Conservation (phyloP, 192 early-diverging fungal genomes). For the Geranomyces variabilis region DNA sequence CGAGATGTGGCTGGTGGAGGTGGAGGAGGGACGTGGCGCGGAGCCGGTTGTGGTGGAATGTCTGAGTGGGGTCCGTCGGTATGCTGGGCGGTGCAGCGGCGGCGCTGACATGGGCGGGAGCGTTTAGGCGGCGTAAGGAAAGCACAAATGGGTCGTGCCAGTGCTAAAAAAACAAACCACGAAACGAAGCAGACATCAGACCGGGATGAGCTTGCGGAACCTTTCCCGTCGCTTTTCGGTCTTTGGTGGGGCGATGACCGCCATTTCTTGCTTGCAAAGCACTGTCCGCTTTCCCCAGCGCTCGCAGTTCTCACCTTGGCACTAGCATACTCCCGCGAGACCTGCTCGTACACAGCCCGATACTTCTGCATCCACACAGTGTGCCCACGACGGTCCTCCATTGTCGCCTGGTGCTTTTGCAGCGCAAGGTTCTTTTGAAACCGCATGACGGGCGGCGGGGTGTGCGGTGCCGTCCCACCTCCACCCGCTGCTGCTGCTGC, state of each 20-base stretch:
- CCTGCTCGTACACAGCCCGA: conserved; percentile 1
- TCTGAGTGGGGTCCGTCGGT: background rate
- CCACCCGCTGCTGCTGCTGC: no score
- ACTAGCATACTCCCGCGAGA: background rate
- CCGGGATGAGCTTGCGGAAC: no score
- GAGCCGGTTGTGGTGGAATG: conserved; percentile 8
- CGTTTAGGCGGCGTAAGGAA: background rate
- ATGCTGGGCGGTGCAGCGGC: background rate
- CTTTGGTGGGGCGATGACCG: background rate
- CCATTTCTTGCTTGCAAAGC: no score
- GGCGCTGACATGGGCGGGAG: background rate
- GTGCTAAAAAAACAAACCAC: background rate
- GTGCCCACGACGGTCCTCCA: conserved; percentile 4
- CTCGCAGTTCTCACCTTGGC: conserved; percentile 5
- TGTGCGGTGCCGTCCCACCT: background rate
- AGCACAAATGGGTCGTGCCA: background rate
- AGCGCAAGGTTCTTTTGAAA: conserved; percentile 7
- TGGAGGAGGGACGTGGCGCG: background rate
- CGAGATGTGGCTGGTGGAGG: background rate
- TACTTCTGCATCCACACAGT: background rate
- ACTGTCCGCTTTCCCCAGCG: no score
- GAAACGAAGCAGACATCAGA: no score
- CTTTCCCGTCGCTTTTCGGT: no score
- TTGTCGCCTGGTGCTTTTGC: conserved; percentile 15
- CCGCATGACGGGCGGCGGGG: background rate